Evolutionary conservation across 2,329 filamentous ascomycete genomes (phyloP), one percentile per base, ranked within the genome.

Genomic region (Alternaria triticina): DNA sequence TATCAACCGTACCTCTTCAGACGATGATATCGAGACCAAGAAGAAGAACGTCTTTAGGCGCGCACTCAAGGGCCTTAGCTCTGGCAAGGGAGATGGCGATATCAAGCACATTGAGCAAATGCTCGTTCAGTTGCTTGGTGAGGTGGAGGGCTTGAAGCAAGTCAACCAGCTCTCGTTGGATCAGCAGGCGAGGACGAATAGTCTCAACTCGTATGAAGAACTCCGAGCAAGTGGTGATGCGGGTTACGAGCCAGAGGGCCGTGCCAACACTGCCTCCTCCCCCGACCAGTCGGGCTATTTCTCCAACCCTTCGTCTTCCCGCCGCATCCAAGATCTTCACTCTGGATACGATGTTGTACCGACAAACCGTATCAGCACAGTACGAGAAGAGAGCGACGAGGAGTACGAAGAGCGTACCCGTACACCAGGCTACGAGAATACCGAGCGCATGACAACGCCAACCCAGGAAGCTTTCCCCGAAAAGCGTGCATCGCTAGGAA

Each of bases 21-120:
- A 87, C 9, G 86, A 87, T 17, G 88, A 90, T 49, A 74, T 85
- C 44, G 85, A 90, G 22, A 85, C 87, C 47, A 97, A 97, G 87
- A 94, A 93, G 77, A 92, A 93, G 81, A 97, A 93, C 76, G 88
- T 99, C n/a, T 96, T 98, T 83, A 92, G 91, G 73, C 90, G 95
- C 66, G 96, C 96, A n/a, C 85, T 99, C 54, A 95, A 96, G 77
- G 94, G 94, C 4, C 84, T 99, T 54, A 93, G 93, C 71, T 87
- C 91, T 28, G 61, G 61, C 75, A 96, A 96, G 83, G 95, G 93
- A 55, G 90, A 91, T 8, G 95, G 91, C 73, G 96, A 99, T 72
- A 87, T 97, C 55, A 88, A 89, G 68, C 91, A 93, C 71, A 97
- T 97, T 51, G 82, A 84, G 69, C 73, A 76, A 46, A 84, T 85